Conservation (phyloP, 2,329 filamentous ascomycete species). For the Colletotrichum caudatum region DNA sequence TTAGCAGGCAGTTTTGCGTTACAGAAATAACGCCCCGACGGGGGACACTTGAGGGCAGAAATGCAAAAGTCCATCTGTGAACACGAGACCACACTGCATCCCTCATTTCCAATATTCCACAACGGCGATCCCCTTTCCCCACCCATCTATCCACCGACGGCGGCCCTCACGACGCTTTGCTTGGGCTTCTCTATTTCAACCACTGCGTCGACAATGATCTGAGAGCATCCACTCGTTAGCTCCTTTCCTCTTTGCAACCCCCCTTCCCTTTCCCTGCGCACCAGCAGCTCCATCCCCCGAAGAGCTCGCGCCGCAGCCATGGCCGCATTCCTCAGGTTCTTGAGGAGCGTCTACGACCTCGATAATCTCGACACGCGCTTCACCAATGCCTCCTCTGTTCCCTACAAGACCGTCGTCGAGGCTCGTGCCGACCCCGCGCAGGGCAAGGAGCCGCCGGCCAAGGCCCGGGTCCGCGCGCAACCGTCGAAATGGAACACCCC, state of each 20-base stretch:
- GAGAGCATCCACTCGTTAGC: conserved; percentile 1
- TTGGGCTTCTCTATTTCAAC: conserved; percentile 4
- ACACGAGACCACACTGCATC: conserved; percentile 33
- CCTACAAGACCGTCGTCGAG: conserved; percentile 71
- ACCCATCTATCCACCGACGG: background rate
- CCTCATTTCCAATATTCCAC: conserved; percentile 17
- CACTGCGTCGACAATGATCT: conserved; percentile 18
- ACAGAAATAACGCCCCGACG: conserved; percentile 26
- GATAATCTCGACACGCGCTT: conserved; percentile 74
- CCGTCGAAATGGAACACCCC: conserved; percentile 85
- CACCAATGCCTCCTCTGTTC: conserved; percentile 75
- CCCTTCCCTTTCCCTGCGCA: conserved; percentile 13
- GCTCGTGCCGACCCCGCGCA: conserved; percentile 54
- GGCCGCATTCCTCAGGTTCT: conserved; percentile 56
- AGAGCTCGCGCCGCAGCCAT: conserved; percentile 49
- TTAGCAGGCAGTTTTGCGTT: conserved; percentile 33
- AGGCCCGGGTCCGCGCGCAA: conserved; percentile 59
- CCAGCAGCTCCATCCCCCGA: background rate
- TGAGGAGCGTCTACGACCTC: conserved; percentile 70
- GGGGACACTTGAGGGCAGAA: conserved; percentile 35
- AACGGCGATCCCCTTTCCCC: background rate
- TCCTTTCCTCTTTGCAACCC: background rate
- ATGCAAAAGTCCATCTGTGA: conserved; percentile 28
- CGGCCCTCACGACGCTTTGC: conserved; percentile 4
- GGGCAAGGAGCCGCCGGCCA: conserved; percentile 57